Percentiles rank a stretch among this genome's conserved stretches.
Conservation (phyloP, 2,329 filamentous ascomycete species). For the Botrytis cinerea region DNA sequence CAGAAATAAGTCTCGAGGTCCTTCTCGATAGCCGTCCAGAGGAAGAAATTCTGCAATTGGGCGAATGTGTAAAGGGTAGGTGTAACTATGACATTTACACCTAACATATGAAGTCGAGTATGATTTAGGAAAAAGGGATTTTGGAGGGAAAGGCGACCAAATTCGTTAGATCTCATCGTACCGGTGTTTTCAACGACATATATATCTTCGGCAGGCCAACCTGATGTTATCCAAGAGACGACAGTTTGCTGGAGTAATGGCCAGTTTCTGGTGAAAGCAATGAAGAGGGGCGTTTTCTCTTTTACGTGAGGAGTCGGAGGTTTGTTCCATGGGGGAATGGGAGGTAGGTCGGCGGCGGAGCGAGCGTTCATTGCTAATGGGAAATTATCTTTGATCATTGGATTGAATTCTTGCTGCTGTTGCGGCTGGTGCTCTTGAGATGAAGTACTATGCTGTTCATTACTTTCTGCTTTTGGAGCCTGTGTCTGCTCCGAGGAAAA, state of each 20-base stretch:
- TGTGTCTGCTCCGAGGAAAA: neutral
- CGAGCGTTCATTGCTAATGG: constrained; percentile 31
- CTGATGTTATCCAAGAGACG: constrained; percentile 57
- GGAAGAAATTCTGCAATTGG: constrained; percentile 56
- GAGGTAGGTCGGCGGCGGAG: constrained; percentile 41
- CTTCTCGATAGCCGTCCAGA: constrained; percentile 48
- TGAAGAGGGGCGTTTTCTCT: constrained; percentile 53
- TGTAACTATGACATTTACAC: constrained; percentile 52
- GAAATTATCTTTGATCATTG: constrained; percentile 32
- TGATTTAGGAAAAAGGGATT: constrained; percentile 60
- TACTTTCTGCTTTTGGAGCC: neutral
- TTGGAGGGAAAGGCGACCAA: constrained; percentile 50
- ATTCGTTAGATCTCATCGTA: constrained; percentile 53
- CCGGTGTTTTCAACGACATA: constrained; percentile 61
- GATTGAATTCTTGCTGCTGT: constrained; percentile 7
- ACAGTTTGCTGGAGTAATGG: constrained; percentile 56
- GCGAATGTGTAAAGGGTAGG: constrained; percentile 55
- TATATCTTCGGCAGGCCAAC: constrained; percentile 58
- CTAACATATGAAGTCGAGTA: constrained; percentile 49
- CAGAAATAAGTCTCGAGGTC: constrained; percentile 55
- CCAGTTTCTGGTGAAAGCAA: constrained; percentile 58
- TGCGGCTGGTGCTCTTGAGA: neutral
- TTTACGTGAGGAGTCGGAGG: constrained; percentile 45
- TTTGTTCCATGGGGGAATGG: constrained; percentile 49
- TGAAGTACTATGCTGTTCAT: neutral